Conservation (phyloP, 1,284 basidiomycete species). For the Malassezia obtusa region DNA sequence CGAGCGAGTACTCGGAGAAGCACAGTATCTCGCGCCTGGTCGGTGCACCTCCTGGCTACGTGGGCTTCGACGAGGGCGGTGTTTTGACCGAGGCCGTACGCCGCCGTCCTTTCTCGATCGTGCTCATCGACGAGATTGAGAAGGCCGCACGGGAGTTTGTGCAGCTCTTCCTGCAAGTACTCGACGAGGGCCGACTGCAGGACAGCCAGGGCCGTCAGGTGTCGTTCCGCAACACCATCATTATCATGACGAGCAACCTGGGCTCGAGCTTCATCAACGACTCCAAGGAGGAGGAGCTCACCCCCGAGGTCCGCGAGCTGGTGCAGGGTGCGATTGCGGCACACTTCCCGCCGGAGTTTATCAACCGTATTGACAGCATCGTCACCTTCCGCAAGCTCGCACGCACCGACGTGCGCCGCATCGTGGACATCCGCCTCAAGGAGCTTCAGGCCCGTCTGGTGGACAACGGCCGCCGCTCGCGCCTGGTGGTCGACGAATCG, state of each 20-base stretch:
- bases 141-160: slow-evolving; percentile 88
- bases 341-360: slow-evolving; percentile 55
- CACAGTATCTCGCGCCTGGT: slow-evolving; percentile 55
- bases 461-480: slow-evolving; percentile 65
- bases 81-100: slow-evolving; percentile 52
- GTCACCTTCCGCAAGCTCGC: slow-evolving; percentile 54
- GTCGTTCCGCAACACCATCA: slow-evolving; percentile 47
- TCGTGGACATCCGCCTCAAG: slow-evolving; percentile 53
- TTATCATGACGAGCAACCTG: slow-evolving; percentile 54
- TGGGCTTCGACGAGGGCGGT: slow-evolving; percentile 81
- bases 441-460: slow-evolving; percentile 65
- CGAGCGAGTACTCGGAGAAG: slow-evolving; percentile 52
- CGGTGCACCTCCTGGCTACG: slow-evolving; percentile 59
- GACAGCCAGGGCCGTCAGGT: slow-evolving; percentile 44
- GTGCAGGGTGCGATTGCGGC: slow-evolving; percentile 53
- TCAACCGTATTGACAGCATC: slow-evolving; percentile 53
- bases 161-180: slow-evolving; percentile 76
- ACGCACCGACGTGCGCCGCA: slow-evolving; percentile 51
- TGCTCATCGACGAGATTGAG: slow-evolving; percentile 49
- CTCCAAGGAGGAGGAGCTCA: slow-evolving; percentile 50
- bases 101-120: slow-evolving; percentile 44
- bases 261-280: slow-evolving; percentile 55
- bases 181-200: slow-evolving; percentile 78
- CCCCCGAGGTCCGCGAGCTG: slow-evolving; percentile 48
- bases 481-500: slow-evolving; percentile 62